Base-by-base conservation (phyloP, 2,329 filamentous ascomycete genomes). In the Claviceps africana region DNA sequence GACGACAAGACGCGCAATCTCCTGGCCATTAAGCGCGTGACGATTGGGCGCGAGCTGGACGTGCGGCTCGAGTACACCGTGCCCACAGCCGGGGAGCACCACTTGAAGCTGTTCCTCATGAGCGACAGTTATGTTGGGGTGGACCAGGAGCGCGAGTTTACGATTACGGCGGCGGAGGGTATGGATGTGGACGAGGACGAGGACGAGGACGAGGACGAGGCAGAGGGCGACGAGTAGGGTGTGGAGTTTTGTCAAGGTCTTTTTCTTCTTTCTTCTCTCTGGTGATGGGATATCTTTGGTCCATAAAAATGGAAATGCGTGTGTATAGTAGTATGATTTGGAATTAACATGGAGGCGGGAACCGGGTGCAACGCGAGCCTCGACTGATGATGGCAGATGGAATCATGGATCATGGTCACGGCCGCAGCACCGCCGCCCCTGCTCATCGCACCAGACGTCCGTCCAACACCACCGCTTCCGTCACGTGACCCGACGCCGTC, bases 121-220 rank as follows among this genome's bases (percentile, higher is more conserved):
- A 93, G 90, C 66, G 93, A 98, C 71, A 91, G 87, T 67, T 98
- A 98, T 67, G 79, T 96, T 37, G 93, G 93, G 28, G 89, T 98
- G 51, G 94, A 98, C 71, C 93, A 98, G 71, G 94, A 95, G 64
- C 88, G 90, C 51, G 81, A 82, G 5, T 97, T 98, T 67, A 83
- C 80, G 53, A 82, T 98, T 45, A 83, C 79, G 51, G 93, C 86
- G 30, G 87, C 84, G 1, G 93, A 98, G 68, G 88, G 88, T 5
- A 94, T 93, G 87, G 93, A 97, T 53, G 88, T 96, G 63, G 90
- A 95, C 66, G 85, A 87, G 47, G 87, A 90, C 0, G 45, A 47
- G 1, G 45, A 47, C 2, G 45, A 47, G 1, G 45, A 47, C 3
- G 44, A 33, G 2, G 90, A 95, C 11, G 84, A 85, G 25, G 83